These are phyloP conservation scores for Globisporangium cederbergense DNA, from an alignment of 352 stramenopile species.

Conservation along the genomic window DNA sequence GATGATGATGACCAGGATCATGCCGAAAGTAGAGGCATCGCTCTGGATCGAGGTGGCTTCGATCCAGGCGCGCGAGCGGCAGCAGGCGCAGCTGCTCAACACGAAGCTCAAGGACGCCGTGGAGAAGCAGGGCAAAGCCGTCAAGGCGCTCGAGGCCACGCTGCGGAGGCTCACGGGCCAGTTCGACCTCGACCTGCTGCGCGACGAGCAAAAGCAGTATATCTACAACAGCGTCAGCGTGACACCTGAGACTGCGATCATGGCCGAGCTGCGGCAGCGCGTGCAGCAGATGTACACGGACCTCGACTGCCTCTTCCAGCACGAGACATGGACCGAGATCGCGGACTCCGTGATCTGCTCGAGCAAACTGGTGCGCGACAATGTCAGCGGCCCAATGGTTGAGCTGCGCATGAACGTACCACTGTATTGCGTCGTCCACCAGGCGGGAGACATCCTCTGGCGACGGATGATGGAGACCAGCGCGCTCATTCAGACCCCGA, in stretches of 20 bases:
- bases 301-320: neutral
- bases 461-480: neutral
- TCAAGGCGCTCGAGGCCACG: slow-evolving; percentile 35
- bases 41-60: slow-evolving; percentile 41
- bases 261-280: neutral
- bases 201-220: slow-evolving; percentile 6
- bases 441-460: neutral
- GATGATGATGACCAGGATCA: neutral
- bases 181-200: slow-evolving; percentile 9
- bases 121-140: slow-evolving; percentile 35
- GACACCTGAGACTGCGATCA: neutral
- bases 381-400: neutral
- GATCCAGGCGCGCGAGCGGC: slow-evolving; percentile 34
- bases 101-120: slow-evolving; percentile 34
- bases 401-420: slow-evolving; percentile 21
- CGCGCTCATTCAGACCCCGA: slow-evolving; percentile 18
- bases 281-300: neutral
- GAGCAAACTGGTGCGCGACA: neutral
- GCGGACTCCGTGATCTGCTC: neutral
- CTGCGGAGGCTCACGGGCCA: slow-evolving; percentile 18
- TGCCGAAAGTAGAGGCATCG: neutral
- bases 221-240: neutral
- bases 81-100: slow-evolving; percentile 38
- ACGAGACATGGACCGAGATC: neutral
- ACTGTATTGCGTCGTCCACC: neutral